Conservation (phyloP, 23 red algal species). For the Gracilaria domingensis region DNA sequence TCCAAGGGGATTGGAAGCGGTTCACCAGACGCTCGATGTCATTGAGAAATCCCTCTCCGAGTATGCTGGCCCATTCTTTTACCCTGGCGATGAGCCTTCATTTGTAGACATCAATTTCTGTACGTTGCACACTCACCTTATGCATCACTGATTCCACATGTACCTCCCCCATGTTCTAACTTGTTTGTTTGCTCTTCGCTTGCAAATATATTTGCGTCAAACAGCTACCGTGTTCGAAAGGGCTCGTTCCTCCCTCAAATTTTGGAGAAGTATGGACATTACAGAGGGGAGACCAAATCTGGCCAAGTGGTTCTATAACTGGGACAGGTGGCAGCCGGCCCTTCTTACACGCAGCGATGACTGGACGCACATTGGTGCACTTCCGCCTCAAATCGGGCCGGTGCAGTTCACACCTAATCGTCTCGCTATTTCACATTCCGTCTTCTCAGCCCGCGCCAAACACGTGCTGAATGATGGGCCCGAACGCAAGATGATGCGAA, state of each 20-base stretch:
- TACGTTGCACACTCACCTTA: slow-evolving; percentile 25
- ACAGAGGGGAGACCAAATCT: slow-evolving; percentile 62
- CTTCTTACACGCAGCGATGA: slow-evolving; percentile 70
- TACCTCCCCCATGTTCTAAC: background rate
- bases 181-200: too few species aligned
- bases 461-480: slow-evolving; percentile 58
- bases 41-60: slow-evolving; percentile 67
- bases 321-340: slow-evolving; percentile 62
- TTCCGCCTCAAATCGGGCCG: slow-evolving; percentile 90
- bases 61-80: slow-evolving; percentile 70
- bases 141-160: background rate
- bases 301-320: slow-evolving; percentile 67
- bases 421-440: slow-evolving; percentile 4
- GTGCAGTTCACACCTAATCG: slow-evolving; percentile 37
- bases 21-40: slow-evolving; percentile 72
- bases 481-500: slow-evolving; percentile 31
- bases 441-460: slow-evolving; percentile 52
- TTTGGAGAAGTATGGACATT: slow-evolving; percentile 82
- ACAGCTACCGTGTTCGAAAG: slow-evolving; percentile 82
- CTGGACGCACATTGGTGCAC: slow-evolving; percentile 80
- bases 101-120: slow-evolving; percentile 76
- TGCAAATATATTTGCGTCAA: background rate
- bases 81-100: slow-evolving; percentile 49
- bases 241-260: slow-evolving; percentile 65
- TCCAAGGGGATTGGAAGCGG: slow-evolving; percentile 11